Evolutionary conservation across 352 stramenopile genomes (phyloP), one percentile per base, ranked within the genome.

Genomic region (Achlya hypogyna): DNA sequence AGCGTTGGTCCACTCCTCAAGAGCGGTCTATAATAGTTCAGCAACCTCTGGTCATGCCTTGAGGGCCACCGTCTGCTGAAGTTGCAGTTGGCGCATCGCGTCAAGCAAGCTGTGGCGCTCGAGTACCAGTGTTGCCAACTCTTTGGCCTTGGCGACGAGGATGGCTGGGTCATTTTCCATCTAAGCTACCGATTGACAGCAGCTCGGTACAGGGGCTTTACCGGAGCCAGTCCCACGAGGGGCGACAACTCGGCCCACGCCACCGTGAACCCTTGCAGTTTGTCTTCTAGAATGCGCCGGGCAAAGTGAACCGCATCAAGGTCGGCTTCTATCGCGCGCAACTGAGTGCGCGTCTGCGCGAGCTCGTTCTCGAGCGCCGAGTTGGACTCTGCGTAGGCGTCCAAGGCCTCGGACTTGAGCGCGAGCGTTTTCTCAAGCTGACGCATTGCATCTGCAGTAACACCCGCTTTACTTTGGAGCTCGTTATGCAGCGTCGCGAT

Each of bases 21-120:
- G 9, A 81, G 52, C 0, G 72, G 72, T 12, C 87, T 63, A 18
- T 78, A 73, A 9, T 77, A 74, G 20, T 87, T 60, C 28, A 86
- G 81, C 31, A 86, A 59, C 18, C 81, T 74, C 28, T 87, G 76
- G n/a, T n/a, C n/a, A n/a, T n/a, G n/a, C n/a, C n/a, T n/a, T n/a
- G n/a, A n/a, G n/a, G n/a, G n/a, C n/a, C n/a, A n/a, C n/a, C n/a
- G n/a, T n/a, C n/a, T n/a, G n/a, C n/a, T n/a, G n/a, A n/a, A n/a
- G n/a, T n/a, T n/a, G n/a, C n/a, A n/a, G n/a, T n/a, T n/a, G n/a
- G n/a, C n/a, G n/a, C n/a, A n/a, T n/a, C n/a, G n/a, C n/a, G n/a
- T n/a, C n/a, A n/a, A n/a, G n/a, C n/a, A n/a, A n/a, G n/a, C n/a
- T n/a, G n/a, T n/a, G n/a, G n/a, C n/a, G n/a, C n/a, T n/a, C n/a